Evolutionary conservation across 352 stramenopile genomes (phyloP), one percentile per base, ranked within the genome.

Genomic region (Globisporangium heterothallicum): DNA sequence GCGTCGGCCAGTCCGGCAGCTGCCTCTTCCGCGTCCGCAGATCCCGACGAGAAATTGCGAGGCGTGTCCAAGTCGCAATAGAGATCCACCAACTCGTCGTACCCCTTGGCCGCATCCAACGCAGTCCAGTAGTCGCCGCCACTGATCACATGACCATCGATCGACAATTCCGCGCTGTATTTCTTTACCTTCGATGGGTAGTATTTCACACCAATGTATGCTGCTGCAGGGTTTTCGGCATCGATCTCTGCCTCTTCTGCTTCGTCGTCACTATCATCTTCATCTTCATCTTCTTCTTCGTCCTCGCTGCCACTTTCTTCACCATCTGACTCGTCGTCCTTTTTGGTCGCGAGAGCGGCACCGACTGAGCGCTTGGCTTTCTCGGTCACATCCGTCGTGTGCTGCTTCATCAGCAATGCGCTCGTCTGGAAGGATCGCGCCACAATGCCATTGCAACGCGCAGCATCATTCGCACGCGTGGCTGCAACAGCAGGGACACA

Each of bases 101-200:
- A 93, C 13, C 68, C 74, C 56, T 87, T 88, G 45, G 79, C 82
- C 12, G 82, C 82, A 34, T 93, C 82, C 30, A 89, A 61, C 48
- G 82, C 79, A 43, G 82, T 91, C 82, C 82, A 93, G 45, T 77
- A 90, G 49, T 90, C 72, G 18, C 82, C 82, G n/a, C 78, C 82
- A 35, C 72, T 80, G 61, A 93, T 87, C 24, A 85, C 49, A 35
- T 86, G 58, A 26, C 72, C 64, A 40, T 88, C 82, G 7, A 93
- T 64, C 34, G 82, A 59, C 14, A 93, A 51, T 46, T 89, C 78
- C 0, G 83, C 80, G 59, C 71, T 87, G 64, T 87, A 91, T 59
- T 91, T 91, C 57, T 93, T 93, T 38, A 92, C 72, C n/a, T 85
- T 87, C 8, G 58, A 44, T 8, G 59, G 64, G 56, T 88, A 67